phyloP scores from a whole-genome alignment of 257 asterid genomes.

The Solanum corneliomulleri region DNA sequence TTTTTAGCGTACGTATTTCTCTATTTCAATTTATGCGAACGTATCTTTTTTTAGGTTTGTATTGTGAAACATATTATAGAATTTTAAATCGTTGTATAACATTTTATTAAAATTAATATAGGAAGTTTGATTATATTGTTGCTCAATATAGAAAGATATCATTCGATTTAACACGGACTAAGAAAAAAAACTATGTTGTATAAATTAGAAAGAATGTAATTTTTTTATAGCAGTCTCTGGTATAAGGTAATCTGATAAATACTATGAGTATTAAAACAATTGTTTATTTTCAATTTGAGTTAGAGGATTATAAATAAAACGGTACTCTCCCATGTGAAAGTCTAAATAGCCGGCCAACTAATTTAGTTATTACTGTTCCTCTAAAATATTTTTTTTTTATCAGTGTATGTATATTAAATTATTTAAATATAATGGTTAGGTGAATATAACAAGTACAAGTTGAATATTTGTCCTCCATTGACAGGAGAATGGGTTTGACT shows the following conservation, averaged over 20 bases:
- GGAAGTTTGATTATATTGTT: not conserved
- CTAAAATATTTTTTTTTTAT: not conserved
- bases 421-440: not conserved
- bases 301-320: not conserved
- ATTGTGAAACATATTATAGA: not conserved
- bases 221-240: not conserved
- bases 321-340: accelerated
- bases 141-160: not conserved
- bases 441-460: not conserved
- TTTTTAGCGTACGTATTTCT: not conserved
- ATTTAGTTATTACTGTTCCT: not conserved
- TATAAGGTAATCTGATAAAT: not conserved
- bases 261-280: not conserved
- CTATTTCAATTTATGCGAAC: not conserved
- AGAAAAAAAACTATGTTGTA: not conserved
- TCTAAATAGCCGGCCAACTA: not conserved
- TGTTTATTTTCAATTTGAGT: not conserved
- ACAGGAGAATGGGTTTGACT: conserved; percentile 1
- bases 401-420: not conserved
- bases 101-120: not conserved
- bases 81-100: not conserved
- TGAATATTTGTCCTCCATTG: not conserved
- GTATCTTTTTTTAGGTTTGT: not conserved
- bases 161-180: too few relatives aligned
- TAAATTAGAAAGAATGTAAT: not conserved